phyloP scores from a whole-genome alignment of 768 basidiomycete species.

The Terana coerulea region DNA sequence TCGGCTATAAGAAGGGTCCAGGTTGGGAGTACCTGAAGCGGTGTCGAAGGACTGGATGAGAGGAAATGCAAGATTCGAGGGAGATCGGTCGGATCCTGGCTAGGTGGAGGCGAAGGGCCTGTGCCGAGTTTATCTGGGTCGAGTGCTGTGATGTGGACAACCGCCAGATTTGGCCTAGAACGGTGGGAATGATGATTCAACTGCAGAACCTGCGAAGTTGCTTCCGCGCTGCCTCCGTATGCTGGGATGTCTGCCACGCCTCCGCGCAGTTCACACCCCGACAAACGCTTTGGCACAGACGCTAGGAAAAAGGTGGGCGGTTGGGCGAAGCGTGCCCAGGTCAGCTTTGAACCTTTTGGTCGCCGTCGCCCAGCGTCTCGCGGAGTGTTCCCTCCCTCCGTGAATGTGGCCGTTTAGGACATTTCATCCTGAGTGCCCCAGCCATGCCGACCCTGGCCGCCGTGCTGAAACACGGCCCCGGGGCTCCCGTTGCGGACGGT shows the following conservation, averaged over 20 bases:
- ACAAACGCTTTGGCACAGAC: no score
- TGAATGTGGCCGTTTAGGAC: no score
- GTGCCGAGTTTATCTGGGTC: slow-evolving; percentile 13
- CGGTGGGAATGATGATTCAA: not conserved
- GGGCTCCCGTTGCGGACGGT: no score
- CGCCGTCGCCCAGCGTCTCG: not conserved
- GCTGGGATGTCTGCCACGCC: not conserved
- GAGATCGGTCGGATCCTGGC: slow-evolving; percentile 10
- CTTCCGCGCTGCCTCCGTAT: slow-evolving; percentile 6
- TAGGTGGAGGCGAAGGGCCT: not conserved
- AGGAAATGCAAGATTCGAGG: slow-evolving; percentile 1
- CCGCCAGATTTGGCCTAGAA: slow-evolving; percentile 9
- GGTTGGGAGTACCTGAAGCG: not conserved
- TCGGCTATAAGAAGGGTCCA: slow-evolving; percentile 17
- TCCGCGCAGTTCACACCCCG: not conserved
- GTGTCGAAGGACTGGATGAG: not conserved
- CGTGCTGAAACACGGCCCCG: not conserved
- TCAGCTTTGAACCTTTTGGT: no score
- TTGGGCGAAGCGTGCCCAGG: no score
- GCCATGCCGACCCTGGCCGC: no score
- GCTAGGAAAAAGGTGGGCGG: no score
- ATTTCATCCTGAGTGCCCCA: no score
- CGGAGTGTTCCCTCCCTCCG: not conserved
- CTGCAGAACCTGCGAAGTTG: not conserved
- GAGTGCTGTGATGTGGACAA: slow-evolving; percentile 1